phyloP scores from a whole-genome alignment of 805 yeast species.

The Ogataea siamensis region DNA sequence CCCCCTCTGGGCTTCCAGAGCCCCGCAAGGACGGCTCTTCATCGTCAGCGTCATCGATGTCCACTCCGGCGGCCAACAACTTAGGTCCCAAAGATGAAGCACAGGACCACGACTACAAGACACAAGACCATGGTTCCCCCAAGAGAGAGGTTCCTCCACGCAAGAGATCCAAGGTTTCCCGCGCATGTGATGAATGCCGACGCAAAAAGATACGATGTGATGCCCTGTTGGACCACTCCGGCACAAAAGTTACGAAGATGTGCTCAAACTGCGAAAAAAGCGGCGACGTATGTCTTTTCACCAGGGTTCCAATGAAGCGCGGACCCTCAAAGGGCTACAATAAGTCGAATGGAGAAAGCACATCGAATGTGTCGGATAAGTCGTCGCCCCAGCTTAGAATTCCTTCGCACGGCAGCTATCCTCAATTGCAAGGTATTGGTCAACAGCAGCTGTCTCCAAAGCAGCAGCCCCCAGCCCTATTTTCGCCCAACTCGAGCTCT shows the following conservation, averaged over 20 bases:
- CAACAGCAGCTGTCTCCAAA: slow-evolving; percentile 16
- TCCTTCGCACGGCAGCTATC: slow-evolving; percentile 11
- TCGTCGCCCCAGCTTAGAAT: slow-evolving; percentile 14
- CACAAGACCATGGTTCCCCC: background rate
- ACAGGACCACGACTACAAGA: background rate
- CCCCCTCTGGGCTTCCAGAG: background rate
- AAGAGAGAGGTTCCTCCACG: slow-evolving; percentile 34
- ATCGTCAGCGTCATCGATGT: slow-evolving; percentile 10
- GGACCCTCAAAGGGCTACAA: slow-evolving; percentile 75
- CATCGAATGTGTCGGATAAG: slow-evolving; percentile 32
- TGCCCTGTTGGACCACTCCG: slow-evolving; percentile 47
- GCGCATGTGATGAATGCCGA: slow-evolving; percentile 82
- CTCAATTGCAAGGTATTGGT: slow-evolving; percentile 15
- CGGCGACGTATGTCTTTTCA: slow-evolving; percentile 62
- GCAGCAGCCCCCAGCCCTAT: slow-evolving; percentile 9
- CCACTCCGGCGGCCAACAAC: slow-evolving; percentile 5
- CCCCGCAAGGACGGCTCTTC: slow-evolving; percentile 1
- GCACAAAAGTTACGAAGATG: slow-evolving; percentile 46
- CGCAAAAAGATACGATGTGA: slow-evolving; percentile 72
- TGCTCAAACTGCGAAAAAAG: slow-evolving; percentile 65
- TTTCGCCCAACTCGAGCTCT: slow-evolving; percentile 4
- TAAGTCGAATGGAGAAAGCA: slow-evolving; percentile 40
- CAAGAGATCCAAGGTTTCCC: slow-evolving; percentile 67
- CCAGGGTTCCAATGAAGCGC: slow-evolving; percentile 69
- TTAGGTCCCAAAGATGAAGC: background rate